Percentiles rank a stretch among this genome's conserved stretches.
These are phyloP conservation scores for Taphrina communis DNA, from an alignment of 1,139 yeast genomes.

Conservation along the genomic window DNA sequence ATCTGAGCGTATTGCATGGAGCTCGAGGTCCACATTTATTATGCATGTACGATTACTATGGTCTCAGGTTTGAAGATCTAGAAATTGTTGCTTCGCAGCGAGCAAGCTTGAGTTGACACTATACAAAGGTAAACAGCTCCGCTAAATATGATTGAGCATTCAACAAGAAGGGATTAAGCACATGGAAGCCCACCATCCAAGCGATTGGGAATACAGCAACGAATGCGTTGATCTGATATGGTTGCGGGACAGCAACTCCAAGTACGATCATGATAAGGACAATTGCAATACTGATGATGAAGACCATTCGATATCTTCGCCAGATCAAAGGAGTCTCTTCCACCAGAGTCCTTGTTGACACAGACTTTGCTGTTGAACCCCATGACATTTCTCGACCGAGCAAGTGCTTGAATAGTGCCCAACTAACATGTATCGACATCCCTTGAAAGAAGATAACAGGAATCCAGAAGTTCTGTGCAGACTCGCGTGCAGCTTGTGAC, in stretches of 20 bases:
- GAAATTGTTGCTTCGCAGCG: too few relatives aligned
- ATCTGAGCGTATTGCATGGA: too few relatives aligned
- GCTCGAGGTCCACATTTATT: too few relatives aligned
- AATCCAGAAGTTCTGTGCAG: slow-evolving; percentile 40
- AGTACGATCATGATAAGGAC: slow-evolving; percentile 34
- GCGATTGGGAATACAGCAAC: slow-evolving; percentile 34
- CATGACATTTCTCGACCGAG: slow-evolving; percentile 44
- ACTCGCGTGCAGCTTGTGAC: slow-evolving; percentile 34
- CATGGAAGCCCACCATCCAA: slow-evolving; percentile 42
- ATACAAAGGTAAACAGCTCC: slow-evolving; percentile 14
- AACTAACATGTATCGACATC: slow-evolving; percentile 43
- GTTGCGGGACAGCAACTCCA: slow-evolving; percentile 43
- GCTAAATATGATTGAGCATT: slow-evolving; percentile 41
- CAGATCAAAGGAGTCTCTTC: slow-evolving; percentile 44
- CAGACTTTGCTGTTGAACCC: slow-evolving; percentile 46
- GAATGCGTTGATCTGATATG: slow-evolving; percentile 41
- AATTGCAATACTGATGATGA: slow-evolving; percentile 8
- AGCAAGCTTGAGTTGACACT: background rate
- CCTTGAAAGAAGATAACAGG: slow-evolving; percentile 44
- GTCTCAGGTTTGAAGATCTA: too few relatives aligned
- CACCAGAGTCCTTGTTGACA: slow-evolving; percentile 42
- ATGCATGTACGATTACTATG: too few relatives aligned
- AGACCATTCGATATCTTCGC: slow-evolving; percentile 24
- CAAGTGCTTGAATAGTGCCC: slow-evolving; percentile 43
- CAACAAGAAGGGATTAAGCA: slow-evolving; percentile 43